Base-by-base conservation (phyloP, 2,329 filamentous ascomycete species). In the Paramyrothecium sp. region DNA sequence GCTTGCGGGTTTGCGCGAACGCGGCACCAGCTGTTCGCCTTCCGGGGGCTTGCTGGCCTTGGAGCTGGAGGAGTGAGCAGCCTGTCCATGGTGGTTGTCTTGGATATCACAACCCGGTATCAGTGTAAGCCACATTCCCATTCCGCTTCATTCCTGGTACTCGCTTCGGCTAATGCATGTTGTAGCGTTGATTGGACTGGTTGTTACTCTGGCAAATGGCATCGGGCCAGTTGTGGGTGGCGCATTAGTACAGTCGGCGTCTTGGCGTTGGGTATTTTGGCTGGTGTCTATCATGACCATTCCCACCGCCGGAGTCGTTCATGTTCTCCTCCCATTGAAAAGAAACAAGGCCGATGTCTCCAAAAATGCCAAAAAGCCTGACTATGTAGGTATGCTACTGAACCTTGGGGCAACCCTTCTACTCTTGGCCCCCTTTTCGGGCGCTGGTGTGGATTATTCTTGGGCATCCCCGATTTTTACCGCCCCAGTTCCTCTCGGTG, bases 71-170 rank as follows among this genome's bases (percentile, higher is more conserved):
- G 71, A 17, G 67, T 75, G 52, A 70, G 65, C 51, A 70, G 66
- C n/a, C 20, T 65, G 11, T 69, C 66, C 48, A 73, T 72, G 70
- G 74, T 75, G 46, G 72, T 75, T 50, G 68, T 74, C 8, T 71
- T 67, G 26, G 73, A 75, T 50, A 69, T 74, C 17, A 70, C 69
- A 1, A 73, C 72, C 0, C 73, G 69, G 20, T 75, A 71, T 22
- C 65, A 69, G 48, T 63, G 60, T 58, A 46, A 54, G 60, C 23
- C 3, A 20, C 8, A 5, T 22, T 11, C 22, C 22, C 11, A 19
- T 8, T 21, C 48, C 11, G 48, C 8, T 19, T 7, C 11, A 50
- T 21, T 19, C 7, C 11, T n/a, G 8, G 13, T 21, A 8, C 20
- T 23, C 8, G 50, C 19, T 11, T 20, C 13, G n/a, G 16, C 20